A percentile compares a stretch with the other conserved stretches of the same genome.
phyloP scores from a whole-genome alignment of 2,329 filamentous ascomycete genomes.

The Penicillium oxalicum region DNA sequence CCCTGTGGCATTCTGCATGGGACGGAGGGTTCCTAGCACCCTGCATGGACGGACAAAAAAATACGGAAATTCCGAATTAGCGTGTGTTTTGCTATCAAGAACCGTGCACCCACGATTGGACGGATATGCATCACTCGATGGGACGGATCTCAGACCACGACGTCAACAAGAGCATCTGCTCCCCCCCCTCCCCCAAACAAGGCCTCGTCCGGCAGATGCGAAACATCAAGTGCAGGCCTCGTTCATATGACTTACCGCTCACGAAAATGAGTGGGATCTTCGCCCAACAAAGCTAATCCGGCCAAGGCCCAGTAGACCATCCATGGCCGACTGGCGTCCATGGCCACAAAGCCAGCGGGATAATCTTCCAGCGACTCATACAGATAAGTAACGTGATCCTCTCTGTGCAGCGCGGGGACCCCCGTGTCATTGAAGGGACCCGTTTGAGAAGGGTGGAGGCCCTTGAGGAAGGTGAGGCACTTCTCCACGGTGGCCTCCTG shows the following conservation, averaged over 20 bases:
- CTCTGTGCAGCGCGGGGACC: slow-evolving; percentile 66
- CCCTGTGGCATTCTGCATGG: slow-evolving; percentile 75
- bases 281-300: slow-evolving; percentile 67
- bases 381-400: slow-evolving; percentile 47
- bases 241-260: slow-evolving; percentile 44
- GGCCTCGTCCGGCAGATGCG: too few relatives aligned
- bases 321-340: slow-evolving; percentile 90
- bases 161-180: too few relatives aligned
- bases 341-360: slow-evolving; percentile 62
- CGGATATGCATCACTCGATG: background rate
- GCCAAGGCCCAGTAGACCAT: slow-evolving; percentile 87
- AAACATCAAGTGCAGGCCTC: background rate
- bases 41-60: slow-evolving; percentile 27
- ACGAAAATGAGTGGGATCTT: slow-evolving; percentile 62
- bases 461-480: slow-evolving; percentile 62
- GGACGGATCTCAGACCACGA: background rate
- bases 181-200: too few relatives aligned
- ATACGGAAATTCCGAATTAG: background rate
- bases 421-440: slow-evolving; percentile 62
- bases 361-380: slow-evolving; percentile 52
- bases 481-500: slow-evolving; percentile 65
- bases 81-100: background rate
- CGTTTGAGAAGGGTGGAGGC: slow-evolving; percentile 44
- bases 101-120: background rate
- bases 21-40: slow-evolving; percentile 65